phyloP scores from a whole-genome alignment of 1,284 basidiomycete species.

The Psilocybe mexicana region DNA sequence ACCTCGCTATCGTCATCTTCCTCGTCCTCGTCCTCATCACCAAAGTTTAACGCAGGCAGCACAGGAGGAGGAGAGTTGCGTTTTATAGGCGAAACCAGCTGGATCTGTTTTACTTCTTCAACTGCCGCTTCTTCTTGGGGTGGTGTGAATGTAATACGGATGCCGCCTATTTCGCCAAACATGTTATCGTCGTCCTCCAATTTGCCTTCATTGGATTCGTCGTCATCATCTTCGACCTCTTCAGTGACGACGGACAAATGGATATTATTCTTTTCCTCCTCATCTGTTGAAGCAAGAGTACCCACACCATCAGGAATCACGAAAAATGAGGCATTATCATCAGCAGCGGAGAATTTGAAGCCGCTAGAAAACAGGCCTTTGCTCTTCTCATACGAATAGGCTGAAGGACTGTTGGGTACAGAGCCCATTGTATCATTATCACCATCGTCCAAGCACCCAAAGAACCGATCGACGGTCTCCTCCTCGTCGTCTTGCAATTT shows the following conservation, averaged over 20 bases:
- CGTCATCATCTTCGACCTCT: slow-evolving; percentile 45
- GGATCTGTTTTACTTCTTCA: slow-evolving; percentile 30
- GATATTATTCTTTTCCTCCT: slow-evolving; percentile 45
- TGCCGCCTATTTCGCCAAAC: slow-evolving; percentile 56
- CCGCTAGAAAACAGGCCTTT: slow-evolving; percentile 58
- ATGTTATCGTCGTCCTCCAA: slow-evolving; percentile 45
- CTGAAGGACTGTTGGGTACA: slow-evolving; percentile 39
- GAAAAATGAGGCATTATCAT: slow-evolving; percentile 39
- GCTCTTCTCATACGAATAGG: slow-evolving; percentile 50
- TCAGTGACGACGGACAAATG: slow-evolving; percentile 30
- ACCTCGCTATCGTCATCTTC: slow-evolving; percentile 24
- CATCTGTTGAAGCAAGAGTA: slow-evolving; percentile 46
- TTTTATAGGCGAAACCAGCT: slow-evolving; percentile 23
- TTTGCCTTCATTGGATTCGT: slow-evolving; percentile 27
- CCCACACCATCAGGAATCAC: slow-evolving; percentile 46
- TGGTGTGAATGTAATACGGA: slow-evolving; percentile 68
- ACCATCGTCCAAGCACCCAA: slow-evolving; percentile 67
- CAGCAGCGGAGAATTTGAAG: slow-evolving; percentile 37
- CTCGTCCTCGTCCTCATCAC: slow-evolving; percentile 32
- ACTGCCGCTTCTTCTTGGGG: slow-evolving; percentile 39
- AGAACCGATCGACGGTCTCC: slow-evolving; percentile 68
- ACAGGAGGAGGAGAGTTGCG: slow-evolving; percentile 30
- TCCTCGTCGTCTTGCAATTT: slow-evolving; percentile 24
- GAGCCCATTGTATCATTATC: slow-evolving; percentile 32
- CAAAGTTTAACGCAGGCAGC: slow-evolving; percentile 34